Evolutionary conservation across 345 rosid species (phyloP).

Genomic region (Hibiscus syriacus): DNA sequence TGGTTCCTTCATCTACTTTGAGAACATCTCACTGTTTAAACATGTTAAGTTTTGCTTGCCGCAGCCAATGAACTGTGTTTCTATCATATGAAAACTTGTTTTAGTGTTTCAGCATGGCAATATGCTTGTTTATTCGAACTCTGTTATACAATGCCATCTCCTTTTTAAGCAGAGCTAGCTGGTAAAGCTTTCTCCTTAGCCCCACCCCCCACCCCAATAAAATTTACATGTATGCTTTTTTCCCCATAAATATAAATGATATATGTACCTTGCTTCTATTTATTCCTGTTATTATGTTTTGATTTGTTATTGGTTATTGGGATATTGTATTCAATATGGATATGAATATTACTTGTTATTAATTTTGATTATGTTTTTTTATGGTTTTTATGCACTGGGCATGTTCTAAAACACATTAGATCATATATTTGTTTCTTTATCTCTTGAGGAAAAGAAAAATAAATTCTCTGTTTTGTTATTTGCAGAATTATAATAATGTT

Average conservation of each 20-base stretch:
- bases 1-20: neutral
- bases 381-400: constrained; percentile 1
- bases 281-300: neutral
- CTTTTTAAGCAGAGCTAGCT: too few species aligned
- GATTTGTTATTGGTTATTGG: neutral
- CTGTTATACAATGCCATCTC: neutral
- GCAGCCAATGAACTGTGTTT: neutral
- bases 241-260: neutral
- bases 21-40: neutral
- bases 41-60: neutral
- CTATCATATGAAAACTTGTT: neutral
- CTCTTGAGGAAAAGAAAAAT: neutral
- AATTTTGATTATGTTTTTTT: neutral
- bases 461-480: neutral
- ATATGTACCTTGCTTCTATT: neutral
- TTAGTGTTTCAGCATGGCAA: neutral
- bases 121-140: neutral
- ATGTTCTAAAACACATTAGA: neutral
- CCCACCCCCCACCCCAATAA: too few species aligned
- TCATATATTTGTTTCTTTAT: neutral
- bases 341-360: neutral
- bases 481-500: constrained; percentile 78
- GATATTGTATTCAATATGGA: neutral
- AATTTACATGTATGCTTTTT: neutral
- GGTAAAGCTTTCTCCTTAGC: too few species aligned